These are phyloP conservation scores for Cucurbita moschata DNA, from an alignment of 306 rosid species.

Conservation along the genomic window DNA sequence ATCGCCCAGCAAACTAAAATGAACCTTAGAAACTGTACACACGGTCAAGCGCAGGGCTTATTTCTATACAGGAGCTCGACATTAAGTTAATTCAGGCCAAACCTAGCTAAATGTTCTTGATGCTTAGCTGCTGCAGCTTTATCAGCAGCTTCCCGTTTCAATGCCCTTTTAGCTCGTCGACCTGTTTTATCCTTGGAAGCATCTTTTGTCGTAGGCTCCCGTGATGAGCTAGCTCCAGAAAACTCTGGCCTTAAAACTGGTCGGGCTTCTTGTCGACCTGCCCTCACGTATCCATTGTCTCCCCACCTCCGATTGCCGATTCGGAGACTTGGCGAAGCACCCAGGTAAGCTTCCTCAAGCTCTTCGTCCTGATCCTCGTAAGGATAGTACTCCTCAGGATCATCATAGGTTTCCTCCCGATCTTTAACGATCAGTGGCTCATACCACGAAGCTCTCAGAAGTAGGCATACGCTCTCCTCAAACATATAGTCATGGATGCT, in stretches of 20 bases:
- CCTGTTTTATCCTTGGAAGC: constrained; percentile 28
- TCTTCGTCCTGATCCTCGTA: constrained; percentile 46
- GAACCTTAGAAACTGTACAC: neutral
- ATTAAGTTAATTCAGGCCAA: constrained; percentile 40
- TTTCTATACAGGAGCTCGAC: neutral
- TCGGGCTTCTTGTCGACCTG: constrained; percentile 65
- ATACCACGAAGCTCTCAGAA: constrained; percentile 82
- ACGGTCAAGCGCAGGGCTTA: neutral
- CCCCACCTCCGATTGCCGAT: constrained; percentile 93
- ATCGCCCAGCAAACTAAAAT: neutral
- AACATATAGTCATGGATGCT: constrained; percentile 73
- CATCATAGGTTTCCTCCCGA: constrained; percentile 22
- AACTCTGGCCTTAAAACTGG: constrained; percentile 35
- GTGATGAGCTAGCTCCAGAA: constrained; percentile 43
- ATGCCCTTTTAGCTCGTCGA: constrained; percentile 71
- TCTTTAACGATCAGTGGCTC: constrained; percentile 36
- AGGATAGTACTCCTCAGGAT: constrained; percentile 27
- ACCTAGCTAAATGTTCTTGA: constrained; percentile 46
- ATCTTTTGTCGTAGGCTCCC: constrained; percentile 39
- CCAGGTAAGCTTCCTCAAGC: constrained; percentile 40
- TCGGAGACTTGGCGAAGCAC: constrained; percentile 40
- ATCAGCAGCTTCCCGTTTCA: constrained; percentile 78
- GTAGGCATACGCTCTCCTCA: constrained; percentile 88
- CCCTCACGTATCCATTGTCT: constrained; percentile 63
- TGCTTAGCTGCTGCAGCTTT: constrained; percentile 79